Evolutionary conservation across 176 grass and related monocot species (phyloP).

Genomic region (Microstegium vimineum): DNA sequence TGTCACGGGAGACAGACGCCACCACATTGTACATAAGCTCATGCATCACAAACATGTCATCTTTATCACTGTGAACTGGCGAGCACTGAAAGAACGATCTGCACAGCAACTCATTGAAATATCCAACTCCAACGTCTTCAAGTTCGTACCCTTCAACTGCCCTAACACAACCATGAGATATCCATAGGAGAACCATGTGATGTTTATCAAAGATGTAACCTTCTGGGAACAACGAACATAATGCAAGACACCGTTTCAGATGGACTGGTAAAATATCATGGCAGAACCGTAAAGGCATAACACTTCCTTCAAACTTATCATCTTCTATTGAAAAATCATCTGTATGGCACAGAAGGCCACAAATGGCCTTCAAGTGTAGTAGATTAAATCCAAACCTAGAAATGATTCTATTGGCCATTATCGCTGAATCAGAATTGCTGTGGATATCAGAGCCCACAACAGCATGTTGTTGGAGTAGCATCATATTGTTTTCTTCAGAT

Average conservation of each 20-base stretch:
- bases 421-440: not conserved
- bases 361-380: not conserved
- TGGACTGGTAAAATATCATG: conserved; percentile 5
- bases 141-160: not conserved
- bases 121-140: conserved; percentile 11
- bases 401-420: not conserved
- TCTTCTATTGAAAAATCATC: not conserved
- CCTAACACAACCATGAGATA: conserved; percentile 26
- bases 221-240: conserved; percentile 42
- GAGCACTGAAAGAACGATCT: conserved; percentile 43
- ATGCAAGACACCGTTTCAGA: conserved; percentile 34
- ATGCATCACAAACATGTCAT: conserved; percentile 43
- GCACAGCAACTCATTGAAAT: conserved; percentile 34
- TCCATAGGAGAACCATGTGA: conserved; percentile 25
- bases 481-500: not conserved
- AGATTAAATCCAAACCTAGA: not conserved
- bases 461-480: not conserved
- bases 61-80: not conserved
- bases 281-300: not conserved
- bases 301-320: not conserved
- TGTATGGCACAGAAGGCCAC: not conserved
- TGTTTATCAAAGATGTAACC: conserved; percentile 24
- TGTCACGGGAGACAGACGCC: not conserved
- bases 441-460: not conserved
- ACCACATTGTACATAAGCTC: conserved; percentile 22